Evolutionary conservation across 78 protist genomes (phyloP), one percentile per base, ranked within the genome.

Genomic region (Dictyostelium brefeldianum): DNA sequence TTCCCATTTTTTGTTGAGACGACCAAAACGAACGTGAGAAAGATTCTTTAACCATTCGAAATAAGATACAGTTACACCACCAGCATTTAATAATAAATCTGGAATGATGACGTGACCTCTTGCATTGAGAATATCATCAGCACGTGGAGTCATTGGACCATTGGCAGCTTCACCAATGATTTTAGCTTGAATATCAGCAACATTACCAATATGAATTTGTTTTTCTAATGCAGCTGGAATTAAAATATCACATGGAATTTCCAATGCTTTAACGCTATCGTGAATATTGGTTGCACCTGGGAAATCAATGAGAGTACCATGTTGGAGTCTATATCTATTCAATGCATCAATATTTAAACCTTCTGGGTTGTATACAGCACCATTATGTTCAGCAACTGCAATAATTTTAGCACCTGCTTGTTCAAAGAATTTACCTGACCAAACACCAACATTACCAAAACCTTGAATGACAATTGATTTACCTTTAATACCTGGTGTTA

Each of bases 21-120:
- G 43, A 69, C 96, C 87, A 81, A 95, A 96, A 81, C 94, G 83
- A 59, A 84, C 89, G 62, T 90, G 97, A 0, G 92, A 65, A 71
- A 97, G 81, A 96, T 97, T 97, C 96, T 97, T 97, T 62, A 97
- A 92, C 98, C 98, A 97, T 82, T 97, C 98, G 59, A 97, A 97
- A 89, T 97, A 97, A 11, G 97, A 96, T 22, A 96, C 98, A 84
- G 96, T 96, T 83, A 97, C 98, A 97, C 98, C 97, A 73, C 98
- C 98, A 69, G 98, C 97, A 65, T 97, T 97, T 67, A 92, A 78
- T 31, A 89, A 62, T 46, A 97, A 50, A 78, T 97, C 98, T 78
- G 98, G 98, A 31, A 97, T 91, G 94, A 97, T 74, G 69, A 96
- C 64, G 59, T 89, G 75, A 73, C 97, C 97, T n/a, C 78, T 70